A percentile compares a stretch with the other conserved stretches of the same genome.
Evolutionary conservation across 345 rosid genomes (phyloP).

Genomic region (Rhizophora apiculata): DNA sequence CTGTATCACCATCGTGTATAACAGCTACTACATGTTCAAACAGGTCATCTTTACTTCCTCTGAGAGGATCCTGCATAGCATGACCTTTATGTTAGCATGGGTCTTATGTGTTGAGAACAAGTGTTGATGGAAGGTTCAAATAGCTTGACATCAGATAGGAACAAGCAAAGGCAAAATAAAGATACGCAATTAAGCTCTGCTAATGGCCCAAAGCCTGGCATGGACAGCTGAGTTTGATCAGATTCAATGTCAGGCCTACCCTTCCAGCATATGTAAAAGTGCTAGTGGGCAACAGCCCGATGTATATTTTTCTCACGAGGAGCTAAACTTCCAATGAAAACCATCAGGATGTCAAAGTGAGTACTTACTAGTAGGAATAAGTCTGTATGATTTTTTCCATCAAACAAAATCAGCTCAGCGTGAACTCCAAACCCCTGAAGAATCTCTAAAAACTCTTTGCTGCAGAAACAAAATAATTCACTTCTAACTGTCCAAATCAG

Average conservation of each 20-base stretch:
- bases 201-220: not conserved
- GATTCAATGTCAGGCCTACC: not conserved
- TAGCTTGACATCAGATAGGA: not conserved
- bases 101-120: not conserved
- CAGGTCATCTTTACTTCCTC: conserved; percentile 31
- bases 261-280: too few species aligned
- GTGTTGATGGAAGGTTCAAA: not conserved
- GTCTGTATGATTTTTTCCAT: conserved; percentile 35
- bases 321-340: too few species aligned
- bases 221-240: not conserved
- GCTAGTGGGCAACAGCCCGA: too few species aligned
- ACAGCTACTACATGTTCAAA: conserved; percentile 22
- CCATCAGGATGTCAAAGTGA: not conserved
- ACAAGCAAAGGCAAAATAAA: not conserved
- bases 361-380: conserved; percentile 29
- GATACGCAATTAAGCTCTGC: not conserved
- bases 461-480: conserved; percentile 4
- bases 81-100: not conserved
- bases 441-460: conserved; percentile 20
- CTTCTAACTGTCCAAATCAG: not conserved
- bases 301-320: too few species aligned
- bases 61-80: conserved; percentile 30
- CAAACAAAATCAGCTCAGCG: conserved; percentile 24
- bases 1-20: conserved; percentile 26
- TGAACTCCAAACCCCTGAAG: conserved; percentile 20